Percentiles rank a stretch among this genome's conserved stretches.
These are phyloP conservation scores for Ustilago tritici DNA, from an alignment of 1,284 basidiomycete genomes.

Conservation along the genomic window DNA sequence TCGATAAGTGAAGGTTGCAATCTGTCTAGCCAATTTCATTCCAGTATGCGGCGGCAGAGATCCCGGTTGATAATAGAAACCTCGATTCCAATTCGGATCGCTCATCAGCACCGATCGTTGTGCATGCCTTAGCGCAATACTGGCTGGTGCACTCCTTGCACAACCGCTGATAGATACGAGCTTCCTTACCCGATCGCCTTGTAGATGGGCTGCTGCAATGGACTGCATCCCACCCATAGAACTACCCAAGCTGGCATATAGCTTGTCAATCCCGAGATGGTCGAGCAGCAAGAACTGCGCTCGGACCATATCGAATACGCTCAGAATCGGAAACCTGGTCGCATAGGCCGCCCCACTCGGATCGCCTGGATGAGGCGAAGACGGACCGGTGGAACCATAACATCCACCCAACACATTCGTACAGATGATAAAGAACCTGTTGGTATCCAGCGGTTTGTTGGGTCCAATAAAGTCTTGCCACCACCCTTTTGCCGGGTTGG, in stretches of 20 bases:
- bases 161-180: conserved; percentile 94
- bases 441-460: conserved; percentile 86
- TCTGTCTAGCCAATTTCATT: conserved; percentile 98
- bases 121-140: conserved; percentile 94
- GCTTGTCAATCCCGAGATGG: conserved; percentile 82
- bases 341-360: conserved; percentile 77
- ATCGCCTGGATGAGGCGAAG: conserved; percentile 78
- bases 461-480: conserved; percentile 99
- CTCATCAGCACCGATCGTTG: conserved; percentile 96
- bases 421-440: conserved; percentile 92
- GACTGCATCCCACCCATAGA: conserved; percentile 99
- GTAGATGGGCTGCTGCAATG: conserved; percentile 93
- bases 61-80: conserved; percentile 87
- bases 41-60: conserved; percentile 93
- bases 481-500: conserved; percentile 89
- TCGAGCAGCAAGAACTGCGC: conserved; percentile 91
- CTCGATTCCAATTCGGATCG: conserved; percentile 98
- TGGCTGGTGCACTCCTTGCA: conserved; percentile 87
- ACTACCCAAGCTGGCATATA: conserved; percentile 92
- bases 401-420: conserved; percentile 97
- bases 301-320: conserved; percentile 93
- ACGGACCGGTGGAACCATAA: conserved; percentile 95
- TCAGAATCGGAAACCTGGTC: conserved; percentile 89
- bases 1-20: conserved; percentile 98
- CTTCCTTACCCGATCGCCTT: conserved; percentile 86